phyloP scores from a whole-genome alignment of 2,329 filamentous ascomycete genomes.

The Hymenoscyphus occultus region DNA sequence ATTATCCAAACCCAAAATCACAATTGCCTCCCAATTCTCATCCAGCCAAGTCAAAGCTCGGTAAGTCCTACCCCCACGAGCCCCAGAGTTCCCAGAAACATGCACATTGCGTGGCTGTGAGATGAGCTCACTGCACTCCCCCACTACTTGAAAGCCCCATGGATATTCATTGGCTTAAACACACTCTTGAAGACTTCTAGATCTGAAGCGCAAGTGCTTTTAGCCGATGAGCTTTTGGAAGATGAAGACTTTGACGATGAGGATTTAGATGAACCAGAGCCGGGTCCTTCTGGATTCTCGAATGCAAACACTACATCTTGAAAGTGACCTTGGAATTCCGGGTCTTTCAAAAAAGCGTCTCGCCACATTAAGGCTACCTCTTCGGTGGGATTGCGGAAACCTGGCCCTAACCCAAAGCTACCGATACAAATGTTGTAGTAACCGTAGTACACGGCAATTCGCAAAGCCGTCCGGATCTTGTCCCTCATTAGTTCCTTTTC shows the following conservation, averaged over 20 bases:
- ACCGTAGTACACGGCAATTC: constrained; percentile 62
- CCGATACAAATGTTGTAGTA: constrained; percentile 59
- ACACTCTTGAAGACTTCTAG: constrained; percentile 52
- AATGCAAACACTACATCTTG: constrained; percentile 62
- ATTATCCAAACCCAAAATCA: background rate
- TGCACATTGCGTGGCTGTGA: background rate
- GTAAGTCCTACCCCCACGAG: background rate
- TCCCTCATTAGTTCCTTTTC: constrained; percentile 70
- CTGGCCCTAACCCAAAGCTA: constrained; percentile 63
- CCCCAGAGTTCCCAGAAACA: background rate
- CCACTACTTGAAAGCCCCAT: constrained; percentile 30
- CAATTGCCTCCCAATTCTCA: background rate
- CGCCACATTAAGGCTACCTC: constrained; percentile 65
- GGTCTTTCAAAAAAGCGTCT: constrained; percentile 60
- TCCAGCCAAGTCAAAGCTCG: background rate
- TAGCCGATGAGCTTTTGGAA: constrained; percentile 24
- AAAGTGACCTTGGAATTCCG: constrained; percentile 61
- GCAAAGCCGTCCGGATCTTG: constrained; percentile 68
- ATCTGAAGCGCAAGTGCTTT: constrained; percentile 41
- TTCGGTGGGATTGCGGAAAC: constrained; percentile 61
- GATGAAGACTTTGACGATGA: constrained; percentile 19
- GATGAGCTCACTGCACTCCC: background rate
- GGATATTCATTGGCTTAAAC: constrained; percentile 46
- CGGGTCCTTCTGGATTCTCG: constrained; percentile 52
- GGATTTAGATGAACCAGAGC: constrained; percentile 41